These are phyloP conservation scores for Geotrichum restrictum DNA, from an alignment of 1,139 yeast species.

Conservation along the genomic window DNA sequence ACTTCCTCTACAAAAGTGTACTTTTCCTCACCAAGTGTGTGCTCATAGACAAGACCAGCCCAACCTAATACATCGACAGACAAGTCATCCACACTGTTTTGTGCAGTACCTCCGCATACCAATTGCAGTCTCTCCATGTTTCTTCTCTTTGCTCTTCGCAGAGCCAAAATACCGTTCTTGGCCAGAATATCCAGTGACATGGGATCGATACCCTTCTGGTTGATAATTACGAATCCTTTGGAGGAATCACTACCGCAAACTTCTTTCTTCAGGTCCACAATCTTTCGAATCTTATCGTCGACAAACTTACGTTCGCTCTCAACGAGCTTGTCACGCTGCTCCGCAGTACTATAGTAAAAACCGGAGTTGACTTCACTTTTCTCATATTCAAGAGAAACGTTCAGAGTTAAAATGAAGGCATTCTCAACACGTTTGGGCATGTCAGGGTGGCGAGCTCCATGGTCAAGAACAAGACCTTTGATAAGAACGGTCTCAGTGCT, in stretches of 20 bases:
- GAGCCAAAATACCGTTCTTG: slow-evolving; percentile 85
- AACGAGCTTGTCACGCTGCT: slow-evolving; percentile 92
- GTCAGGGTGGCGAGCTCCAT: slow-evolving; percentile 98
- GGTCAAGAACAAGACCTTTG: slow-evolving; percentile 90
- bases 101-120: slow-evolving; percentile 96
- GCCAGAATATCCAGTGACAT: slow-evolving; percentile 94
- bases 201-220: slow-evolving; percentile 98
- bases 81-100: slow-evolving; percentile 93
- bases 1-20: slow-evolving; percentile 94
- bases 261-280: slow-evolving; percentile 85
- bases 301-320: slow-evolving; percentile 92
- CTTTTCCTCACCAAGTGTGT: slow-evolving; percentile 93
- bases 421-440: slow-evolving; percentile 89
- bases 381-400: slow-evolving; percentile 94
- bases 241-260: slow-evolving; percentile 75
- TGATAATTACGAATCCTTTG: slow-evolving; percentile 87
- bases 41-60: slow-evolving; percentile 90
- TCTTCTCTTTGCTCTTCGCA: slow-evolving; percentile 97
- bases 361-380: slow-evolving; percentile 97
- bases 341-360: slow-evolving; percentile 90
- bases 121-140: slow-evolving; percentile 98
- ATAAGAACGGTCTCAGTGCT: slow-evolving; percentile 80
- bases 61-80: slow-evolving; percentile 79
- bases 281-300: slow-evolving; percentile 86
- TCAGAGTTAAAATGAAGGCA: slow-evolving; percentile 80